These are phyloP conservation scores for Spencermartinsiella europaea DNA, from an alignment of 805 yeast species.

Conservation along the genomic window DNA sequence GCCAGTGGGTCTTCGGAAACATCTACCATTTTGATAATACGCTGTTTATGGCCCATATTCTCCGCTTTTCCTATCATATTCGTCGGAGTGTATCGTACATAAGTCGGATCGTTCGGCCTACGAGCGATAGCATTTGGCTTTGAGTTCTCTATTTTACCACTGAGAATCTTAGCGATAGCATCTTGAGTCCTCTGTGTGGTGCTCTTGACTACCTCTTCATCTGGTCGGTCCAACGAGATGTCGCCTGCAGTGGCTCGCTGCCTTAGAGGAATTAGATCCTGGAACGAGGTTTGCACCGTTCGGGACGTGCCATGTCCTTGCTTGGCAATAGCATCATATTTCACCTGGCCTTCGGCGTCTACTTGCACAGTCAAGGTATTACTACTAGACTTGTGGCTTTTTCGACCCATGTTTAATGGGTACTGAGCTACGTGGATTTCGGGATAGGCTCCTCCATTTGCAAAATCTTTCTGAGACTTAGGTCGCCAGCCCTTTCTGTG, in stretches of 20 bases:
- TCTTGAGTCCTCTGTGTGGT: constrained; percentile 52
- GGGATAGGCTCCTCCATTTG: constrained; percentile 34
- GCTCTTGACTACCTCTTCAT: constrained; percentile 41
- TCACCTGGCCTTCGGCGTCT: constrained; percentile 28
- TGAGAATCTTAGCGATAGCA: constrained; percentile 49
- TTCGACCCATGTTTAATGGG: constrained; percentile 30
- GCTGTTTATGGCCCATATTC: constrained; percentile 29
- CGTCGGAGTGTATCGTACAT: constrained; percentile 40
- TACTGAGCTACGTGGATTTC: constrained; percentile 32
- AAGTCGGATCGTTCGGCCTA: constrained; percentile 36
- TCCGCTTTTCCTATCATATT: constrained; percentile 31
- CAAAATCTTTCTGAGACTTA: constrained; percentile 24
- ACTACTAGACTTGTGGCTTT: constrained; percentile 6
- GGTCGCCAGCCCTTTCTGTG: constrained; percentile 28
- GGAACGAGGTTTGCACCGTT: constrained; percentile 43
- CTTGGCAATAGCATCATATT: constrained; percentile 30
- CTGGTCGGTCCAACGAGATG: constrained; percentile 40
- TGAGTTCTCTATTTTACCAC: constrained; percentile 37
- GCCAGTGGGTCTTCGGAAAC: constrained; percentile 76
- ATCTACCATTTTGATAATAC: constrained; percentile 62
- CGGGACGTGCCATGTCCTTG: constrained; percentile 30
- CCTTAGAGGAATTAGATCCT: constrained; percentile 59
- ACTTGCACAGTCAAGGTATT: constrained; percentile 29
- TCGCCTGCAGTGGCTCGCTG: constrained; percentile 37
- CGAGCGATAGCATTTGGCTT: constrained; percentile 26